Evolutionary conservation across 1,284 basidiomycete genomes (phyloP), one percentile per base, ranked within the genome.

Genomic region (Boletus smithii): DNA sequence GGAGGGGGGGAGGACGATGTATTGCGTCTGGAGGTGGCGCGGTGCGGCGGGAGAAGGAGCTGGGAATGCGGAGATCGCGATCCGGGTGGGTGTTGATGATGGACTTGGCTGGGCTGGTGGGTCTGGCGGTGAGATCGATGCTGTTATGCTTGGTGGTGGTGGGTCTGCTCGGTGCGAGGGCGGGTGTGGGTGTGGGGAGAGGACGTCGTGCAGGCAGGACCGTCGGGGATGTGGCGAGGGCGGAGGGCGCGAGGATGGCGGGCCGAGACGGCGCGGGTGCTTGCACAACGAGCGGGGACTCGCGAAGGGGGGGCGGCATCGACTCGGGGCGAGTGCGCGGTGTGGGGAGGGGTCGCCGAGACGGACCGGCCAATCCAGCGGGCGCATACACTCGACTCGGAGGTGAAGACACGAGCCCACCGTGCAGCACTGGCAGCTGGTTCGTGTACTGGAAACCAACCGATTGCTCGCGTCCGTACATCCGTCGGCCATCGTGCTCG

Each of bases 311-410:
- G 0, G 53, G 64, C 7, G 62, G 62, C 49, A 65, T 54, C 3
- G 66, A 67, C 46, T 68, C 63, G 17, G 63, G 63, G 24, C 66
- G 66, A 3, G 53, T 13, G 22, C 60, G 64, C 7, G 62, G 62
- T 0, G 64, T 64, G 1, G 62, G 62, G 13, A 65, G 55, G 1
- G 62, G 62, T 32, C 62, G 54, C 44, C 59, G 64, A 24, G 51
- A 62, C 33, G 50, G 53, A 17, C 63, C 50, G 57, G 46, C 18
- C 9, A 40, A 14, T 18, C 6, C 44, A 35, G 48, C 10, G n/a
- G 55, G 49, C 11, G 47, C 22, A 30, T 48, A 50, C 13, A 26
- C 6, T 11, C 34, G 48, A 16, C 34, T 32, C 43, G 37, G 39
- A 0, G 53, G 43, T 8, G 56, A 22, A 16, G 52, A 43, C 32